Evolutionary conservation across 108 stramenopile species (phyloP), one percentile per base, ranked within the genome.

Genomic region (Pseudonitzschia pungens): DNA sequence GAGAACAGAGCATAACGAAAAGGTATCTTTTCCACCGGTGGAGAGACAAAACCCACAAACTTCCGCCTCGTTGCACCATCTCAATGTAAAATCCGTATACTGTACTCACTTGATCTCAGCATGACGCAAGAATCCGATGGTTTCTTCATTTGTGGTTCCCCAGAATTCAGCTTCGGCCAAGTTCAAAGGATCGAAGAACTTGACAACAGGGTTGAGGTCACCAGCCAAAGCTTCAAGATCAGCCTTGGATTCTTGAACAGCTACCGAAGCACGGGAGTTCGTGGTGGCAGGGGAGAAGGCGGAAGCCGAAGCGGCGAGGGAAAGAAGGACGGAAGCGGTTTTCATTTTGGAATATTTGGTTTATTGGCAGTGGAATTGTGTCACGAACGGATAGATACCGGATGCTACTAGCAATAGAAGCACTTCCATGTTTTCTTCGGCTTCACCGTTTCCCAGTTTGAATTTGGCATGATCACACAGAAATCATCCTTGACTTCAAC

Each of bases 51-150:
- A 58, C 27, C 8, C 5, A 1, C 27, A 24, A 28, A n/a, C n/a
- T n/a, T n/a, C n/a, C n/a, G n/a, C n/a, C n/a, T n/a, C n/a, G n/a
- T n/a, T n/a, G n/a, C n/a, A n/a, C n/a, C n/a, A n/a, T n/a, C n/a
- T n/a, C n/a, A n/a, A n/a, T n/a, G n/a, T n/a, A n/a, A n/a, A n/a
- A n/a, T n/a, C n/a, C n/a, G n/a, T n/a, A n/a, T n/a, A n/a, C n/a
- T n/a, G 9, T 48, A 64, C 75, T 69, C 58, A 76, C 75, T 92
- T 92, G 81, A 92, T 92, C 62, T 92, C 90, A 51, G 87, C 76
- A 45, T 92, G 90, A 56, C 90, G 78, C 53, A 92, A 77, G 78
- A 88, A 92, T 3, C 75, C 86, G 68, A 92, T 92, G 68, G 86
- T 86, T 59, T 70, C 84, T 69, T 89, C 90, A 28, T 91, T 86